Conservation (phyloP, 768 basidiomycete genomes). For the Auriculariales sp. region DNA sequence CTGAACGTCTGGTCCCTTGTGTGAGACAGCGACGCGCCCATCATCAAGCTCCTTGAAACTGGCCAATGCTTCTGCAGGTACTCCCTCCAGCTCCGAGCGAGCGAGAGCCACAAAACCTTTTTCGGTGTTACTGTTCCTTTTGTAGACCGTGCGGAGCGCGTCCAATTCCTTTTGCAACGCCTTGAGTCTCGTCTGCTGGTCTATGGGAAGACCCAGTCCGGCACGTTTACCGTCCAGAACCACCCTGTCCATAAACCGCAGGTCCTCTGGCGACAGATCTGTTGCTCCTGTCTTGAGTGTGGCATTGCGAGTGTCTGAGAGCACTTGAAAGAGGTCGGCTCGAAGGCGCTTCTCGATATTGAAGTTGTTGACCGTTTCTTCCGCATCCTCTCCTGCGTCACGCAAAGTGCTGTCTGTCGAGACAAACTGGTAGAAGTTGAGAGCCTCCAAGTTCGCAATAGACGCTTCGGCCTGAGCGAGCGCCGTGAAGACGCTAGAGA, state of each 20-base stretch:
- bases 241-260: slow-evolving; percentile 68
- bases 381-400: slow-evolving; percentile 65
- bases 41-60: not conserved
- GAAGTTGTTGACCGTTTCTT: slow-evolving; percentile 58
- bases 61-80: not conserved
- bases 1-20: not conserved
- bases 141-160: slow-evolving; percentile 59
- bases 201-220: slow-evolving; percentile 58
- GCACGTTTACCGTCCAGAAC: slow-evolving; percentile 66
- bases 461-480: slow-evolving; percentile 46
- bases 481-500: slow-evolving; percentile 9
- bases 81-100: not conserved
- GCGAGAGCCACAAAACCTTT: not conserved
- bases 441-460: slow-evolving; percentile 36
- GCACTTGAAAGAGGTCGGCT: slow-evolving; percentile 58
- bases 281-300: too few relatives aligned
- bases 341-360: slow-evolving; percentile 70
- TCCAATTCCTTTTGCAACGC: slow-evolving; percentile 54
- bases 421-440: slow-evolving; percentile 73
- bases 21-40: not conserved
- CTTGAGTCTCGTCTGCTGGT: slow-evolving; percentile 41
- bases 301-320: slow-evolving; percentile 20
- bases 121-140: slow-evolving; percentile 9
- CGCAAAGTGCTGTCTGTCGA: slow-evolving; percentile 61
- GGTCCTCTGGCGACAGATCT: slow-evolving; percentile 43